Percentiles rank a stretch among this genome's conserved stretches.
phyloP scores from a whole-genome alignment of 208 protist species.

The Wallacemonas sp. region DNA sequence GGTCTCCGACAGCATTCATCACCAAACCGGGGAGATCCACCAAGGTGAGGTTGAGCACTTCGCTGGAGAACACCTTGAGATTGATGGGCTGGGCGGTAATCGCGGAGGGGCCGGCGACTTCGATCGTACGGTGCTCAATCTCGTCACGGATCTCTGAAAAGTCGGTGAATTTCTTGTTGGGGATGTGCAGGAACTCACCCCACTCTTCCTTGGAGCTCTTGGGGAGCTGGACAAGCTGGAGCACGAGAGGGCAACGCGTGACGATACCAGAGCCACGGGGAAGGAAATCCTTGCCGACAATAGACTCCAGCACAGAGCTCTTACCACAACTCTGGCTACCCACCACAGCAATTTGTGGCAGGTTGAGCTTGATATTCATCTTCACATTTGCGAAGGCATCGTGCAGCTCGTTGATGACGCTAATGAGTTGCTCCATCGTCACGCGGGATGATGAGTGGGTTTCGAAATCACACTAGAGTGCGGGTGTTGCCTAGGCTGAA shows the following conservation, averaged over 20 bases:
- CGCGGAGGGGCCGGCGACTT: constrained; percentile 93
- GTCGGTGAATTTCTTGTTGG: constrained; percentile 92
- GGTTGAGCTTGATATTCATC: constrained; percentile 94
- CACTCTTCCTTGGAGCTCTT: constrained; percentile 63
- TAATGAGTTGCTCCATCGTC: constrained; percentile 96
- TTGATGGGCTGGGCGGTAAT: constrained; percentile 97
- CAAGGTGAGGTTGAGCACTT: constrained; percentile 98
- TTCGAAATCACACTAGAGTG: too few relatives aligned
- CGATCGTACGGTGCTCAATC: constrained; percentile 96
- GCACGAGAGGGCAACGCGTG: constrained; percentile 98
- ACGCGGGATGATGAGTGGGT: too few relatives aligned
- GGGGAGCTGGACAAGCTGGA: constrained; percentile 96
- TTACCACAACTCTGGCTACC: constrained; percentile 97
- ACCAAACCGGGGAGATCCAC: constrained; percentile 99
- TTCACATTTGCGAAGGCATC: constrained; percentile 93
- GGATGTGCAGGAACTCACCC: constrained; percentile 90
- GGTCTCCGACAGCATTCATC: constrained; percentile 98
- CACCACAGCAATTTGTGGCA: constrained; percentile 99
- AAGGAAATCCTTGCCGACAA: constrained; percentile 99
- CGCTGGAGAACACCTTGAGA: constrained; percentile 94
- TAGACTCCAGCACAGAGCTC: constrained; percentile 98
- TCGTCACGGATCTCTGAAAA: constrained; percentile 96
- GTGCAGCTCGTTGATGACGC: constrained; percentile 98
- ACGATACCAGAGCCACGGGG: constrained; percentile 99
- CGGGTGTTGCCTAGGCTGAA: too few relatives aligned